A percentile compares a stretch with the other conserved stretches of the same genome.
These are phyloP conservation scores for Hordeum pubiflorum DNA, from an alignment of 202 grass and related monocot genomes.

Conservation along the genomic window DNA sequence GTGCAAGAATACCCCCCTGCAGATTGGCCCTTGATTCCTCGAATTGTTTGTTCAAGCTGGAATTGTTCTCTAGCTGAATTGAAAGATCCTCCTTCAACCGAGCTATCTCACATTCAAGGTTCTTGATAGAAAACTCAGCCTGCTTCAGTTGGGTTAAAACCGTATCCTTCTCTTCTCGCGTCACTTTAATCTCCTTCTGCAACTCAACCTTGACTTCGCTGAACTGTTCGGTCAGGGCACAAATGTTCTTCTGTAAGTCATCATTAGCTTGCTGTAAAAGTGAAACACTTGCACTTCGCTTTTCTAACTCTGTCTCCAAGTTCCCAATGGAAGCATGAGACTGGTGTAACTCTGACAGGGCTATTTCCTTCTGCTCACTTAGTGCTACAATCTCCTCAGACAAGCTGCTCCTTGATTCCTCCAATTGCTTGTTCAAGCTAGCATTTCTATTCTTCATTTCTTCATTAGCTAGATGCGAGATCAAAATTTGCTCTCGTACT, in stretches of 20 bases:
- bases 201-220: slow-evolving; percentile 32
- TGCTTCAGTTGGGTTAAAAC: slow-evolving; percentile 31
- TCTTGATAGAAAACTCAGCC: slow-evolving; percentile 22
- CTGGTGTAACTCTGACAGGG: slow-evolving; percentile 29
- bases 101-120: slow-evolving; percentile 32
- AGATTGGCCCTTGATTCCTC: slow-evolving; percentile 40
- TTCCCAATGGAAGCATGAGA: slow-evolving; percentile 39
- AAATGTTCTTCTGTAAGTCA: slow-evolving; percentile 21
- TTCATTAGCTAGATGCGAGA: slow-evolving; percentile 36
- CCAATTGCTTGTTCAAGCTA: slow-evolving; percentile 26
- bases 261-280: slow-evolving; percentile 40
- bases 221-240: slow-evolving; percentile 25
- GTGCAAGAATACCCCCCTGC: slow-evolving; percentile 37
- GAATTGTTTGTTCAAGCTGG: slow-evolving; percentile 35
- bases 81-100: slow-evolving; percentile 31
- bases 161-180: slow-evolving; percentile 37
- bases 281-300: slow-evolving; percentile 28
- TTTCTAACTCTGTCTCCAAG: slow-evolving; percentile 36
- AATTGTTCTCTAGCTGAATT: slow-evolving; percentile 32
- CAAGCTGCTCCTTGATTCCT: slow-evolving; percentile 40
- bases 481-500: slow-evolving; percentile 23
- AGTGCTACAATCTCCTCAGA: slow-evolving; percentile 39
- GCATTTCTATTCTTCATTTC: slow-evolving; percentile 32
- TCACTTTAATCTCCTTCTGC: slow-evolving; percentile 20
- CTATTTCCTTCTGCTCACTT: slow-evolving; percentile 35